These are phyloP conservation scores for Quercus phellos DNA, from an alignment of 331 rosid genomes.

Conservation along the genomic window DNA sequence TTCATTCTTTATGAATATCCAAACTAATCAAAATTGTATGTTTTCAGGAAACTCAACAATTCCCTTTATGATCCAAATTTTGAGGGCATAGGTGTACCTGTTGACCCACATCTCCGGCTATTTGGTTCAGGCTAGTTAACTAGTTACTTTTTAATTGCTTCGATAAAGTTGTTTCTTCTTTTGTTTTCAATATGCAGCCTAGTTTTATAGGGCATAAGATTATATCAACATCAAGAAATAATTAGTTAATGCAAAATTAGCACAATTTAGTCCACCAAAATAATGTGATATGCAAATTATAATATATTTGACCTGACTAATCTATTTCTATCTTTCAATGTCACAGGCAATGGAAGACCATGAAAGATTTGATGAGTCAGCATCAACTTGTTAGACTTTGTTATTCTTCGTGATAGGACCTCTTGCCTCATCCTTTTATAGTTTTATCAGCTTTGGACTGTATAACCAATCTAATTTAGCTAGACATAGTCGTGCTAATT, in stretches of 20 bases:
- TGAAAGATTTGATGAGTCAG: neutral
- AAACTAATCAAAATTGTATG: neutral
- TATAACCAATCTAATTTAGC: neutral
- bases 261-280: no score
- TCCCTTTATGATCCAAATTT: constrained; percentile 19
- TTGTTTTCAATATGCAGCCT: no score
- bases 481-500: neutral
- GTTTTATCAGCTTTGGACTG: neutral
- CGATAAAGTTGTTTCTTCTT: neutral
- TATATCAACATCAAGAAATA: no score
- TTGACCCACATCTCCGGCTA: constrained; percentile 33
- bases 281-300: no score
- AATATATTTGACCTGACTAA: neutral
- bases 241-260: no score
- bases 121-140: neutral
- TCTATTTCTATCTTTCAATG: neutral
- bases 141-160: neutral
- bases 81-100: constrained; percentile 17
- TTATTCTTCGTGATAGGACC: neutral
- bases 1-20: neutral
- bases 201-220: no score
- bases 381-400: neutral
- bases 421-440: neutral
- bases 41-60: constrained; percentile 11
- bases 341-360: neutral